phyloP scores from a whole-genome alignment of 139 green algal species.

The Chlorella sp. region DNA sequence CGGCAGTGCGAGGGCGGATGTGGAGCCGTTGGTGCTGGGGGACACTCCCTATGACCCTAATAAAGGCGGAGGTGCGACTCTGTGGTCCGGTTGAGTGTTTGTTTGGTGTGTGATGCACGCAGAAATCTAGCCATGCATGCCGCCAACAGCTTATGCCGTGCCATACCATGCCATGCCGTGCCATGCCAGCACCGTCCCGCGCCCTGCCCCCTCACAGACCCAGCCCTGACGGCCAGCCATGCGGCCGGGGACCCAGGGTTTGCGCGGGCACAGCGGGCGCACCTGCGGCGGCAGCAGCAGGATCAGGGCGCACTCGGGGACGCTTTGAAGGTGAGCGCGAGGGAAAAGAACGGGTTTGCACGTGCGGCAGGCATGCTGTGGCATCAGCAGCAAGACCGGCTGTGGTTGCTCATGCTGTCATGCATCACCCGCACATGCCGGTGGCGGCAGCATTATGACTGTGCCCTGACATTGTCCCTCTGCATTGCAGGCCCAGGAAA shows the following conservation, averaged over 20 bases:
- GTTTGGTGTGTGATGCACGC: no score
- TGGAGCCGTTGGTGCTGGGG: constrained; percentile 21
- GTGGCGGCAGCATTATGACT: no score
- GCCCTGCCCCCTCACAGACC: not conserved
- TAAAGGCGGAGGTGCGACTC: not conserved
- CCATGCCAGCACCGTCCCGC: not conserved
- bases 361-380: no score
- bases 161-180: not conserved
- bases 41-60: not conserved
- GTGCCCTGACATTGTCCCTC: no score
- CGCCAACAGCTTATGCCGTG: not conserved
- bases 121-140: not conserved
- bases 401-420: no score
- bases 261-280: constrained; percentile 5
- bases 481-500: constrained; percentile 55
- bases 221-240: not conserved
- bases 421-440: no score
- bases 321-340: not conserved
- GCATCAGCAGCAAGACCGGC: no score
- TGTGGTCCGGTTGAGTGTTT: no score
- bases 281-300: not conserved
- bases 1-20: not conserved
- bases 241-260: constrained; percentile 2
- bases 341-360: no score
- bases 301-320: not conserved